Conservation (phyloP, 345 rosid genomes). For the Tarenaya hassleriana region DNA sequence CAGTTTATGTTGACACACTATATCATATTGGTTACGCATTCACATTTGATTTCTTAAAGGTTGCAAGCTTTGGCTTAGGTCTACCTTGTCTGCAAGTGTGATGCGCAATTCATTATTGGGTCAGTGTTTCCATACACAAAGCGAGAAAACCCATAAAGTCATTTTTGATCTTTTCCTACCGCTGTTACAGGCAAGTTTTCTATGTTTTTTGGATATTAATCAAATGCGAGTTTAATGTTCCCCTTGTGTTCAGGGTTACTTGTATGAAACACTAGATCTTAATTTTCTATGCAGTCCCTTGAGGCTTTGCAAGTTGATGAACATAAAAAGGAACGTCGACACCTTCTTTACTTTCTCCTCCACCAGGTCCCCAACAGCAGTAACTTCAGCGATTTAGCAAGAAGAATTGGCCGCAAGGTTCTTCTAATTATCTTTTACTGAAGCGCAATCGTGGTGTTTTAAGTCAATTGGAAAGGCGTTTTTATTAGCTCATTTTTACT, state of each 20-base stretch:
- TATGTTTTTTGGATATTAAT: not conserved
- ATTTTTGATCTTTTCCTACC: constrained; percentile 95
- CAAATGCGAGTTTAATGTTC: too few species aligned
- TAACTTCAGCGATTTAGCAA: constrained; percentile 80
- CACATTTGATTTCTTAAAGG: constrained; percentile 43
- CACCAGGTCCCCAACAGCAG: constrained; percentile 94
- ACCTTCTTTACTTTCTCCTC: constrained; percentile 87
- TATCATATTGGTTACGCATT: constrained; percentile 20
- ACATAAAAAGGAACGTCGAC: constrained; percentile 86
- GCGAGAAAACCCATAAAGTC: constrained; percentile 90
- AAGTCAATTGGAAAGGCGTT: constrained; percentile 14
- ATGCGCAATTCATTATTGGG: constrained; percentile 94
- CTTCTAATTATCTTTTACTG: constrained; percentile 23
- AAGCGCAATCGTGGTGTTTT: constrained; percentile 5
- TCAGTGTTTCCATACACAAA: constrained; percentile 92
- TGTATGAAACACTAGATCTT: not conserved
- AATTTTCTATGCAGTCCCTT: constrained; percentile 52
- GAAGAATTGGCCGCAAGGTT: constrained; percentile 88
- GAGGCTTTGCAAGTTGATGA: constrained; percentile 98
- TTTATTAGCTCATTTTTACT: constrained; percentile 31
- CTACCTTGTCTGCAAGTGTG: constrained; percentile 91
- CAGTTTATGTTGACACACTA: constrained; percentile 17
- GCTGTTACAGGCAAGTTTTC: constrained; percentile 68
- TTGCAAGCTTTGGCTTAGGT: constrained; percentile 94
- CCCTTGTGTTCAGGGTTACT: not conserved